Conservation (phyloP, 352 stramenopile species). For the Globisporangium alternatum region DNA sequence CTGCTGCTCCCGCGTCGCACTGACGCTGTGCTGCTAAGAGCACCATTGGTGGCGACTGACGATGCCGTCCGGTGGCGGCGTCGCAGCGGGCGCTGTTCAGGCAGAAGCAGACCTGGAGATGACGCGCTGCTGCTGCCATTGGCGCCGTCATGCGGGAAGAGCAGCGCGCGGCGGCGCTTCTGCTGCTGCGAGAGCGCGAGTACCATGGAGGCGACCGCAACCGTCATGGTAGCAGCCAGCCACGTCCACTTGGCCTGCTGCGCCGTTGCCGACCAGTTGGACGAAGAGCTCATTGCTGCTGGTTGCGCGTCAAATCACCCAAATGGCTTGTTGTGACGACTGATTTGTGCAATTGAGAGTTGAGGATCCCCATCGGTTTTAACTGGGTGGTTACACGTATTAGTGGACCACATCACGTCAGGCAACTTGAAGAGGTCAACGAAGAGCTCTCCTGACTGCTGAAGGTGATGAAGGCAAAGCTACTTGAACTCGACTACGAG, state of each 20-base stretch:
- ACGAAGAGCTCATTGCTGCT: constrained; percentile 5
- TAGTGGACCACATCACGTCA: too few relatives aligned
- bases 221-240: constrained; percentile 26
- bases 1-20: constrained; percentile 1
- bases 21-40: not conserved
- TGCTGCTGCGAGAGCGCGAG: constrained; percentile 27
- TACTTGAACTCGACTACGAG: too few relatives aligned
- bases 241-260: constrained; percentile 23
- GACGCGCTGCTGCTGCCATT: not conserved
- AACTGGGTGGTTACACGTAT: too few relatives aligned
- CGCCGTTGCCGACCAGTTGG: constrained; percentile 8
- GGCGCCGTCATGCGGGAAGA: constrained; percentile 1
- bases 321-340: too few relatives aligned
- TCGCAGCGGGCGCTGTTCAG: constrained; percentile 5
- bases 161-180: constrained; percentile 19
- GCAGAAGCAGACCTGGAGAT: not conserved
- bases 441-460: too few relatives aligned
- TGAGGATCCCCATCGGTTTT: too few relatives aligned
- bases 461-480: too few relatives aligned
- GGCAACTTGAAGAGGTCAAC: too few relatives aligned
- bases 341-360: not conserved
- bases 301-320: constrained; percentile 5
- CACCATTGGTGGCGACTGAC: not conserved
- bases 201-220: constrained; percentile 30
- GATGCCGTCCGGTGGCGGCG: constrained; percentile 5